Evolutionary conservation across 768 basidiomycete genomes (phyloP).

Genomic region (Tylopilus subfusipes): DNA sequence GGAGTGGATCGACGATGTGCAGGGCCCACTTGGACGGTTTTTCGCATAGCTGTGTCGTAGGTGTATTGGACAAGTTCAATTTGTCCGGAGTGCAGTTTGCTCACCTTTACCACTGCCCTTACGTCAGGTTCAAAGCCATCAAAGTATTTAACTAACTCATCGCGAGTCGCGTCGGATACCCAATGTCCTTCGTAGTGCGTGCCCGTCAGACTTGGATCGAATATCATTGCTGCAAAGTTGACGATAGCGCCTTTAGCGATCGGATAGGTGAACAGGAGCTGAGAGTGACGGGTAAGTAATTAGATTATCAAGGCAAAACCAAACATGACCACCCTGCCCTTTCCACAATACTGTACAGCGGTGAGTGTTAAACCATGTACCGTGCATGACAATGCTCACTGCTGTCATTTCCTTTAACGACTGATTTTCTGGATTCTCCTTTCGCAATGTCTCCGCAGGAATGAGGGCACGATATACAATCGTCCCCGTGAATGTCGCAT

Average conservation of each 20-base stretch:
- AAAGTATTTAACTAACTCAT: constrained; percentile 33
- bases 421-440: constrained; percentile 20
- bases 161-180: constrained; percentile 27
- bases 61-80: background rate
- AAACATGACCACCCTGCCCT: constrained; percentile 2
- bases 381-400: constrained; percentile 16
- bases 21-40: constrained; percentile 43
- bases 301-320: background rate
- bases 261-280: constrained; percentile 42
- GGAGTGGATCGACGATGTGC: constrained; percentile 40
- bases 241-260: constrained; percentile 35
- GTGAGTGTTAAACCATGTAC: constrained; percentile 6
- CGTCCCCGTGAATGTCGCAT: constrained; percentile 43
- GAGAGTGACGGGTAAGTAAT: background rate
- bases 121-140: constrained; percentile 39
- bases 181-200: constrained; percentile 32
- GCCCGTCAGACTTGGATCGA: constrained; percentile 28
- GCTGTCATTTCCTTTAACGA: constrained; percentile 16
- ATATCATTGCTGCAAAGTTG: constrained; percentile 35
- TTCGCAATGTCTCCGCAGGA: constrained; percentile 30
- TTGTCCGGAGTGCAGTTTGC: background rate
- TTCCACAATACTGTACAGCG: constrained; percentile 12
- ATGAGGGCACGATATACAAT: constrained; percentile 38
- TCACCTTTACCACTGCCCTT: constrained; percentile 28
- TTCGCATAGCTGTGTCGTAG: constrained; percentile 31